Evolutionary conservation across 2,329 filamentous ascomycete genomes (phyloP), one percentile per base, ranked within the genome.

Genomic region (Fusarium brachygibbosum): DNA sequence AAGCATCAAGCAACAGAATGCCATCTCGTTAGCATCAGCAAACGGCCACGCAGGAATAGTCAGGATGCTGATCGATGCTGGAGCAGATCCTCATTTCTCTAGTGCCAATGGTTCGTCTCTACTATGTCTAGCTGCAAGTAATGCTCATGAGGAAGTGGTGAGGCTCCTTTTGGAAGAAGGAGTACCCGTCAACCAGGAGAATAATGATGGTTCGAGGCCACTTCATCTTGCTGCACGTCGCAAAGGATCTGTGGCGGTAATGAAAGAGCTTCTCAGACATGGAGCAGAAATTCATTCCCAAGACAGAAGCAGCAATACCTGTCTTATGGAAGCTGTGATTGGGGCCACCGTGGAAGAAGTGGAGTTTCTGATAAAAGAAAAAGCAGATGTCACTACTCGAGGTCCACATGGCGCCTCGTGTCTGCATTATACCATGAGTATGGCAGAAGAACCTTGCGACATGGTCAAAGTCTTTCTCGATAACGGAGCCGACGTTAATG

Each of bases 291-390:
- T 59, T 0, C 0, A 46, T 3, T 21, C 4, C 5, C 10, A 6
- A 11, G 4, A 34, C 9, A 0, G 0, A 0, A 0, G 0, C 0
- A 34, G 14, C 7, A 0, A 0, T 0, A 46, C 50, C 2, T 38
- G 32, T 2, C 50, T 58, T 5, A 1, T 21, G 0, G 0, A 0
- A 2, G 41, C 40, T 9, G 21, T 0, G 6, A 1, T 0, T 4
- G 0, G 0, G 1, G 21, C 14, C 2, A 16, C 14, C 1, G 3
- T 40, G 0, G 5, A 11, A 3, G 23, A 23, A 3, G 4, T 44
- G 0, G 0, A 1, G 9, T 19, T 35, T 12, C 32, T 58, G 1
- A 3, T 58, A 1, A 2, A 1, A 2, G 1, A 16, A 3, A 37
- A 37, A 23, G 54, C 49, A 2, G 19, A 55, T 14, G 4, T 10